Percentiles rank a stretch among this genome's conserved stretches.
These are phyloP conservation scores for Aspergillus nanangensis DNA, from an alignment of 495 filamentous ascomycete species.

Conservation along the genomic window DNA sequence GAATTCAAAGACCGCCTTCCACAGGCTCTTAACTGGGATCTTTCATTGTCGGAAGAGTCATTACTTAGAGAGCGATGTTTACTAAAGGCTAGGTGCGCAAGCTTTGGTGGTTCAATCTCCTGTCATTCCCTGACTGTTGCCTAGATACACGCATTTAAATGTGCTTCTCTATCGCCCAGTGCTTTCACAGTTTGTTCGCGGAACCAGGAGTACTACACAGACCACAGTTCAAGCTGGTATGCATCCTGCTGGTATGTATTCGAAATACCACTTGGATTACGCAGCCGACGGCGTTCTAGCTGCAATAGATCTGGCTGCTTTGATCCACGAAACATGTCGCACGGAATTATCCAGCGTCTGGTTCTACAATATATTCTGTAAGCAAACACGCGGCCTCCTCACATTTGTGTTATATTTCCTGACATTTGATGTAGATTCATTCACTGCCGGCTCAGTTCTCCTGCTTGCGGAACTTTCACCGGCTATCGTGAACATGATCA, in stretches of 20 bases:
- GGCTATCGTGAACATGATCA: no score
- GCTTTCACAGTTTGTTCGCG: conserved; percentile 4
- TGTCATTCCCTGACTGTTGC: neutral
- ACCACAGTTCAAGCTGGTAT: neutral
- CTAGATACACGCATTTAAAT: conserved; percentile 7
- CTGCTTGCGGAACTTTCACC: no score
- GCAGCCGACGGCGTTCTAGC: conserved; percentile 1
- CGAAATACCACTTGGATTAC: conserved; percentile 1
- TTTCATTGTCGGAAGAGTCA: neutral
- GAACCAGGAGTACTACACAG: no score
- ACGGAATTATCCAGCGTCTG: conserved; percentile 8
- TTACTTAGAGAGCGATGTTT: conserved; percentile 7
- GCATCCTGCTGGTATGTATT: neutral
- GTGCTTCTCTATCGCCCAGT: conserved; percentile 12
- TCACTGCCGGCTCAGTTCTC: conserved; percentile 8
- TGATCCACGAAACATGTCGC: conserved; percentile 7
- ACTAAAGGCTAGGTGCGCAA: conserved; percentile 11
- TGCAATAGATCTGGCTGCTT: conserved; percentile 5
- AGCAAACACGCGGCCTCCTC: no score
- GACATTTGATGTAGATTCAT: conserved; percentile 5
- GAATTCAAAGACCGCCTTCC: conserved; percentile 6
- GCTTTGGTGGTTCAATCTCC: neutral
- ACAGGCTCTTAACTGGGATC: conserved; percentile 1
- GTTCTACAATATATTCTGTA: conserved; percentile 18
- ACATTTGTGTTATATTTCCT: no score